These are phyloP conservation scores for Pascua guehoae DNA, from an alignment of 1,284 basidiomycete species.

Conservation along the genomic window DNA sequence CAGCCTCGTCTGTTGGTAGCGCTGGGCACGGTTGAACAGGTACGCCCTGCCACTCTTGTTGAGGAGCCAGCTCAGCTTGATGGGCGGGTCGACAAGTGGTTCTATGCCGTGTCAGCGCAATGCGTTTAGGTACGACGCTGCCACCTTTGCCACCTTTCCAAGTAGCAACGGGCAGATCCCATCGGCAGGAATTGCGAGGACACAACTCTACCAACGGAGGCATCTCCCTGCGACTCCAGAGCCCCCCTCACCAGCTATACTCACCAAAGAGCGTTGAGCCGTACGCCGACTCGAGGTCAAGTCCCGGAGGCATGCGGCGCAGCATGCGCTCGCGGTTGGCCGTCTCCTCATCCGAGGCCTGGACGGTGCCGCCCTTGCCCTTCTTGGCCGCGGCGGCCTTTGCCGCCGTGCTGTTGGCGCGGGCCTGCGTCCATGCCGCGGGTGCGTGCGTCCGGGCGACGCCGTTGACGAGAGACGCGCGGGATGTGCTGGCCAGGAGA, in stretches of 20 bases:
- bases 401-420: not conserved
- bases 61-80: not conserved
- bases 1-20: not conserved
- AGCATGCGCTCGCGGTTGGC: conserved; percentile 9
- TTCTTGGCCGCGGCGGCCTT: not conserved
- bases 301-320: conserved; percentile 4
- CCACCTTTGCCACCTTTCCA: too few species aligned
- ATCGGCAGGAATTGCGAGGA: too few species aligned
- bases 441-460: not conserved
- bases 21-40: conserved; percentile 1
- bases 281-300: conserved; percentile 3
- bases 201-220: too few species aligned
- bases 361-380: conserved; percentile 7
- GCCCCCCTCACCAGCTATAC: not conserved
- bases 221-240: too few species aligned
- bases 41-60: not conserved
- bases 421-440: not conserved
- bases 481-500: conserved; percentile 14
- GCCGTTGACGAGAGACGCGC: not conserved
- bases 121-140: not conserved
- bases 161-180: too few species aligned
- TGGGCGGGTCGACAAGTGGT: conserved; percentile 8
- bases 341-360: conserved; percentile 10
- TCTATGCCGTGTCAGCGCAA: conserved; percentile 6
- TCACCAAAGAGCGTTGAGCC: conserved; percentile 7